phyloP scores from a whole-genome alignment of 108 stramenopile species.

The Skeletonema potamos region DNA sequence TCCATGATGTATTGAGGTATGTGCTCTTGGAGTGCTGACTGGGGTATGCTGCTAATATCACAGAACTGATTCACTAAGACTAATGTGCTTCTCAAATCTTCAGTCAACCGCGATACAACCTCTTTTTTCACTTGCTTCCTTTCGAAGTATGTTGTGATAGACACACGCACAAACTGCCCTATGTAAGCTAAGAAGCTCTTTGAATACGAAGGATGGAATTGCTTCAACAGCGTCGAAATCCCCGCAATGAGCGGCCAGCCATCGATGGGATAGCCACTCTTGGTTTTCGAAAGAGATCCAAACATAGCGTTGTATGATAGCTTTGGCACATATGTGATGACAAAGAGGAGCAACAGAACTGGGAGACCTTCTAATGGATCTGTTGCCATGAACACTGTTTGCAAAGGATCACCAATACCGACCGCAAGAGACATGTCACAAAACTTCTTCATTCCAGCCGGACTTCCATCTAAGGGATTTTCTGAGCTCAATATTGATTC shows the following conservation, averaged over 20 bases:
- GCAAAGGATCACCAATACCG: slow-evolving; percentile 54
- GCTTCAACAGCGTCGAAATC: slow-evolving; percentile 47
- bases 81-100: slow-evolving; percentile 43
- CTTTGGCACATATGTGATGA: slow-evolving; percentile 43
- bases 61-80: slow-evolving; percentile 50
- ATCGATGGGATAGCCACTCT: slow-evolving; percentile 47
- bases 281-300: slow-evolving; percentile 42
- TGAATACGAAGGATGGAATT: slow-evolving; percentile 59
- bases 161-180: slow-evolving; percentile 56
- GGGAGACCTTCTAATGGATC: slow-evolving; percentile 57
- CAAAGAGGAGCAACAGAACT: slow-evolving; percentile 44
- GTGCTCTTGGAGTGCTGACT: slow-evolving; percentile 37
- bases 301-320: slow-evolving; percentile 46
- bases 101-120: slow-evolving; percentile 29
- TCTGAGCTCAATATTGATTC: slow-evolving; percentile 20
- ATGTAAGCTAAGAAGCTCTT: slow-evolving; percentile 48
- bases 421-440: slow-evolving; percentile 43
- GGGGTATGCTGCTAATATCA: slow-evolving; percentile 37
- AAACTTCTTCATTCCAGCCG: slow-evolving; percentile 25
- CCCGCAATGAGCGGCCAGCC: slow-evolving; percentile 61
- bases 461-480: background rate
- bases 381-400: slow-evolving; percentile 52
- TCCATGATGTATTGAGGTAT: slow-evolving; percentile 60
- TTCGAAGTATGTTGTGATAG: slow-evolving; percentile 20
- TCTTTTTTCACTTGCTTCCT: slow-evolving; percentile 31